Conservation (phyloP, 2,329 filamentous ascomycete genomes). For the Penicillium verrucosum region DNA sequence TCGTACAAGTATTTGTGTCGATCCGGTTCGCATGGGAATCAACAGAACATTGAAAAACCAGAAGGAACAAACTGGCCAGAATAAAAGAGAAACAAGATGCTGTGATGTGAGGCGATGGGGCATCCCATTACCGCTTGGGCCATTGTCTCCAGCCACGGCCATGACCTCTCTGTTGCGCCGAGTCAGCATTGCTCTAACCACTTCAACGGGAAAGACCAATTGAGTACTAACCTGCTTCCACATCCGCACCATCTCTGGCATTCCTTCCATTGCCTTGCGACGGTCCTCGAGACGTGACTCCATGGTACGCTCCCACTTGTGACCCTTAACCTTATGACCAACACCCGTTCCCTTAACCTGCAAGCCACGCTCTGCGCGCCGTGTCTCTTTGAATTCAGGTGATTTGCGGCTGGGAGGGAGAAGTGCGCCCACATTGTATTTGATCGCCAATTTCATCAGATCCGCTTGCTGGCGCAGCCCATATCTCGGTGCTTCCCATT, state of each 20-base stretch:
- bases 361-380: slow-evolving; percentile 73
- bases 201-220: neutral
- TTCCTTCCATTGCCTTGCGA: slow-evolving; percentile 87
- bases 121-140: slow-evolving; percentile 51
- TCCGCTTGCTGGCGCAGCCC: slow-evolving; percentile 86
- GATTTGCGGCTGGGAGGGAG: slow-evolving; percentile 75
- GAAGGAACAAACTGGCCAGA: slow-evolving; percentile 6
- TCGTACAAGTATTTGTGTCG: slow-evolving; percentile 19
- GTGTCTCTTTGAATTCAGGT: slow-evolving; percentile 63
- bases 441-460: slow-evolving; percentile 77
- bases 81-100: slow-evolving; percentile 15
- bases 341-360: slow-evolving; percentile 89
- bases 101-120: neutral
- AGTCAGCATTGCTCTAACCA: slow-evolving; percentile 33
- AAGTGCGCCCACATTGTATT: slow-evolving; percentile 76
- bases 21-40: slow-evolving; percentile 4
- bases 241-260: slow-evolving; percentile 85
- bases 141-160: slow-evolving; percentile 73
- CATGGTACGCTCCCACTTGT: slow-evolving; percentile 84
- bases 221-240: slow-evolving; percentile 78
- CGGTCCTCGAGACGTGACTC: slow-evolving; percentile 80
- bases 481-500: slow-evolving; percentile 79
- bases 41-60: slow-evolving; percentile 7
- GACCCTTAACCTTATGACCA: slow-evolving; percentile 91
- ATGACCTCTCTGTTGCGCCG: slow-evolving; percentile 58